phyloP scores from a whole-genome alignment of 2,329 filamentous ascomycete species.

The Calonectria pseudoreteaudii region DNA sequence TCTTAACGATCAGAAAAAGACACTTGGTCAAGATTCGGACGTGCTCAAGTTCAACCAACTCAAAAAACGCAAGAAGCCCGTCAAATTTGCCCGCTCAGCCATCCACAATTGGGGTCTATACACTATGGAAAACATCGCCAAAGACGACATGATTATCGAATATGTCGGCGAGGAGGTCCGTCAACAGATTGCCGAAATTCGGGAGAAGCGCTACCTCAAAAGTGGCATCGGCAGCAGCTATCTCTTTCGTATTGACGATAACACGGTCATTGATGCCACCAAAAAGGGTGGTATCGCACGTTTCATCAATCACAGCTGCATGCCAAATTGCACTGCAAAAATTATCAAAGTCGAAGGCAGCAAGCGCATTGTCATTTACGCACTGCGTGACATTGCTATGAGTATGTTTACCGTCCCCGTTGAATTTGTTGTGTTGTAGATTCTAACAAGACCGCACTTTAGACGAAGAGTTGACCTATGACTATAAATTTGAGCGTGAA shows the following conservation, averaged over 20 bases:
- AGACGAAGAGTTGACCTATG: slow-evolving; percentile 99
- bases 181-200: slow-evolving; percentile 96
- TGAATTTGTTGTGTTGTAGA: not conserved
- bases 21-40: slow-evolving; percentile 84
- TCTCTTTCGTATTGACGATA: slow-evolving; percentile 97
- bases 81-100: slow-evolving; percentile 96
- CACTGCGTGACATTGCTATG: slow-evolving; percentile 91
- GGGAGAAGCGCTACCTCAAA: slow-evolving; percentile 91
- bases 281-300: slow-evolving; percentile 98
- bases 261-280: slow-evolving; percentile 96
- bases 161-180: slow-evolving; percentile 98
- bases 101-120: slow-evolving; percentile 99
- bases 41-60: slow-evolving; percentile 98
- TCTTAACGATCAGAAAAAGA: slow-evolving; percentile 94
- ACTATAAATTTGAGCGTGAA: slow-evolving; percentile 99
- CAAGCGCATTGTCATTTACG: slow-evolving; percentile 99
- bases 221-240: slow-evolving; percentile 98
- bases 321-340: slow-evolving; percentile 98
- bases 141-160: slow-evolving; percentile 99
- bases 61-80: slow-evolving; percentile 99
- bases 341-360: slow-evolving; percentile 99
- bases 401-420: slow-evolving; percentile 70
- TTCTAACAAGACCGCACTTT: slow-evolving; percentile 43
- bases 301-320: slow-evolving; percentile 99
- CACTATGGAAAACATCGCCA: slow-evolving; percentile 95